Base-by-base conservation (phyloP, 2,329 filamentous ascomycete genomes). In the Neoscytalidium dimidiatum region DNA sequence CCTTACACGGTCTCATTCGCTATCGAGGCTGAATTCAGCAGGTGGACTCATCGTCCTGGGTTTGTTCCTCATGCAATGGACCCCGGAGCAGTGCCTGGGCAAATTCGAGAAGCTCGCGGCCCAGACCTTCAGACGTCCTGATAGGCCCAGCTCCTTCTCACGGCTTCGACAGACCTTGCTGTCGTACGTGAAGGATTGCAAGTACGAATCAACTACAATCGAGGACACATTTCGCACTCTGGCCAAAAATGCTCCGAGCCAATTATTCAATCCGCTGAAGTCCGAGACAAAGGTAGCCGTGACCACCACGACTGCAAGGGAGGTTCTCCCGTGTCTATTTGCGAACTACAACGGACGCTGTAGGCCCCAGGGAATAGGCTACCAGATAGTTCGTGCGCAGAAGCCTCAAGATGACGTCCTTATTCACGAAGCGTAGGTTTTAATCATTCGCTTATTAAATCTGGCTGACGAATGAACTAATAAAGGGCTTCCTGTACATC, bases 211-310 rank as follows among this genome's bases (percentile, higher is more conserved):
- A 3, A 33, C 58, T 21, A 65, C 68, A 8, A 72, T 75, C 19
- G 65, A 75, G 57, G 62, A 68, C 5, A 67, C 70, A 2, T 76
- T 75, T 51, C 53, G 65, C 33, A 31, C 26, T 8, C 63, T 61
- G n/a, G 60, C 65, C 4, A 64, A 67, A 9, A 67, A 66, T n/a
- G 64, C 56, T 3, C 49, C 65, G 0, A 52, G 64, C 2, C 66
- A 71, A 48, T 71, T 75, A 67, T 76, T 76, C 49, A 73, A 74
- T 51, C 70, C 68, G 0, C 52, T 74, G 1, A 58, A 29, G 5
- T 67, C 68, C 31, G 66, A 71, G 19, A 72, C 69, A 0, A 74
- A 74, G 62, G 70, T 75, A 3, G 71, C 71, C 6, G 70, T 76
- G 11, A 74, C 71, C 4, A 72, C 72, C 8, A 73, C 69, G 3